Conservation (phyloP, 2,329 filamentous ascomycete genomes). For the Didymella arachidicola region DNA sequence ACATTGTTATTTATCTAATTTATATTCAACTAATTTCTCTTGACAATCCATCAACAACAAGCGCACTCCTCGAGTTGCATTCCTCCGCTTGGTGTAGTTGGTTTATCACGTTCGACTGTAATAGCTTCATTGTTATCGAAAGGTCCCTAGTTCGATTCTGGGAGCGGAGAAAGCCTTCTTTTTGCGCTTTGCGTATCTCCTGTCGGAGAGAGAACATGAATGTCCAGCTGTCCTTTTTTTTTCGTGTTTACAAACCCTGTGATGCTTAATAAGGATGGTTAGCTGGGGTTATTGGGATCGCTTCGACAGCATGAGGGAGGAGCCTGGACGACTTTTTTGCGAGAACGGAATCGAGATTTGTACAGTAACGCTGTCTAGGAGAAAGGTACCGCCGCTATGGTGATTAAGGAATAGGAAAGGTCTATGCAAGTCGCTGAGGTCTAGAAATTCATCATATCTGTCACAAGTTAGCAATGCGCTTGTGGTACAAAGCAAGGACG, state of each 20-base stretch:
- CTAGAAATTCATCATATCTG: conserved; percentile 48
- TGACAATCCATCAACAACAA: not conserved
- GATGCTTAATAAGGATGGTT: no score
- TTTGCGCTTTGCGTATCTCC: not conserved
- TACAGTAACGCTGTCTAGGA: conserved; percentile 1
- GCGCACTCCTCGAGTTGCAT: conserved; percentile 10
- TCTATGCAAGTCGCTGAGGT: conserved; percentile 11
- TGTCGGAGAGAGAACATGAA: no score
- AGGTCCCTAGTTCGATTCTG: conserved; percentile 26
- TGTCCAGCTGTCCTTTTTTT: no score
- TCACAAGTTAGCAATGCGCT: conserved; percentile 1
- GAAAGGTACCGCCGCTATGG: conserved; percentile 2
- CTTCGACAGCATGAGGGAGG: no score
- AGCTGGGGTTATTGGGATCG: not conserved
- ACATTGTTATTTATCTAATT: rapidly evolving
- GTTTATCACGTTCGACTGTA: conserved; percentile 27
- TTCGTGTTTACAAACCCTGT: no score
- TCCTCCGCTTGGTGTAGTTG: conserved; percentile 25
- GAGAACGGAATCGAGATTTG: not conserved
- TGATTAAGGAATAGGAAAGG: conserved; percentile 5
- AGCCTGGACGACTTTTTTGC: not conserved
- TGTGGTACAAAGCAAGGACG: not conserved
- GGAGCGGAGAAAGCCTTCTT: conserved; percentile 17
- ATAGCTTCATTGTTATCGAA: conserved; percentile 24
- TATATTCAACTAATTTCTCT: not conserved